Evolutionary conservation across 2,329 filamentous ascomycete genomes (phyloP).

Genomic region (Claviceps digitariae): DNA sequence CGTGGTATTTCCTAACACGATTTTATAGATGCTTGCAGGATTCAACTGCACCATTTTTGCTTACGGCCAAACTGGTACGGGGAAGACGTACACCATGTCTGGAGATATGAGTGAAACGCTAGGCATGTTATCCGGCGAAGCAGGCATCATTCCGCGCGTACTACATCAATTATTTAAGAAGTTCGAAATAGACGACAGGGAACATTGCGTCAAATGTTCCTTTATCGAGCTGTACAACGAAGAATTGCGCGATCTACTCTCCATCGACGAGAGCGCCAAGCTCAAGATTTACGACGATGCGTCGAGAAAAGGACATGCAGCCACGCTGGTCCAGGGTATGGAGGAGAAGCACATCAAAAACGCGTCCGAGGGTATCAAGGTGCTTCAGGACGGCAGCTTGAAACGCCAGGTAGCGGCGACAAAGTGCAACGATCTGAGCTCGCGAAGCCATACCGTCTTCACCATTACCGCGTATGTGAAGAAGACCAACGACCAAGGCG

Average conservation of each 20-base stretch:
- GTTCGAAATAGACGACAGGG: constrained; percentile 62
- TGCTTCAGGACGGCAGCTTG: constrained; percentile 78
- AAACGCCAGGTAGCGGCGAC: constrained; percentile 97
- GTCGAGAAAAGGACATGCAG: constrained; percentile 68
- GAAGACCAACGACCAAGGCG: constrained; percentile 63
- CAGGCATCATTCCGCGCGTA: constrained; percentile 89
- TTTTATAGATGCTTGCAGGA: constrained; percentile 65
- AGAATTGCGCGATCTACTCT: constrained; percentile 80
- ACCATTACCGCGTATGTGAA: constrained; percentile 90
- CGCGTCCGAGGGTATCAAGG: constrained; percentile 72
- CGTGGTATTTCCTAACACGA: not conserved
- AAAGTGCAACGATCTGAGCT: constrained; percentile 98
- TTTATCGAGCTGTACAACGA: constrained; percentile 99
- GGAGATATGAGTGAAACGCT: constrained; percentile 85
- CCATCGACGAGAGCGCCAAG: constrained; percentile 68
- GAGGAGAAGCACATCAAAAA: constrained; percentile 87
- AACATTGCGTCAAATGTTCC: constrained; percentile 90
- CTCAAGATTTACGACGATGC: constrained; percentile 93
- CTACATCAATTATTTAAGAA: constrained; percentile 77
- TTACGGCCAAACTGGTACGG: constrained; percentile 94
- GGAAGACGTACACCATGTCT: constrained; percentile 99
- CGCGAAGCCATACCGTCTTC: constrained; percentile 93
- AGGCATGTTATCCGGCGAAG: constrained; percentile 76
- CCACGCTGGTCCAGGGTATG: constrained; percentile 91
- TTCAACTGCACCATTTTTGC: constrained; percentile 99